Percentiles rank a stretch among this genome's conserved stretches.
phyloP scores from a whole-genome alignment of 768 basidiomycete species.

The Hebeloma cylindrosporum region DNA sequence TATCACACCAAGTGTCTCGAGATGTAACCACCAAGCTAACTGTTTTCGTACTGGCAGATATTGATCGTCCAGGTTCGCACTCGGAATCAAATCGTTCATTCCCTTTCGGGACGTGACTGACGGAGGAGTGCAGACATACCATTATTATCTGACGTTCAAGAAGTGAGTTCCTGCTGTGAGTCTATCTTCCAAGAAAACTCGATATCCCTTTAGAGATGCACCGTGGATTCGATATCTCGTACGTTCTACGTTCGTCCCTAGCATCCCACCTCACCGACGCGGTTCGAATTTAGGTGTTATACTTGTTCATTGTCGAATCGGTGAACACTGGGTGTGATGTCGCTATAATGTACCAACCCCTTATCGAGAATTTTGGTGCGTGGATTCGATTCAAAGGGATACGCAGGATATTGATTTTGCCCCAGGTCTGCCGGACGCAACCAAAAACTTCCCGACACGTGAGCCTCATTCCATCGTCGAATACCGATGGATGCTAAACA shows the following conservation, averaged over 20 bases:
- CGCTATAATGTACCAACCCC: conserved; percentile 46
- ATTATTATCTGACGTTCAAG: conserved; percentile 41
- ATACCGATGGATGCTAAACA: neutral
- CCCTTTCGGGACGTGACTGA: too few relatives aligned
- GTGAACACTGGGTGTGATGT: conserved; percentile 45
- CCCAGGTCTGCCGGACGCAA: conserved; percentile 33
- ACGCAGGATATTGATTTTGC: too few relatives aligned
- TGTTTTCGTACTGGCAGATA: neutral
- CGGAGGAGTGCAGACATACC: conserved; percentile 30
- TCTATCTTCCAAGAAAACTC: neutral
- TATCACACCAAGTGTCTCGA: conserved; percentile 8
- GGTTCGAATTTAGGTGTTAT: conserved; percentile 33
- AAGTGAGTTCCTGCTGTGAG: conserved; percentile 26
- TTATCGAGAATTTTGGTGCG: conserved; percentile 42
- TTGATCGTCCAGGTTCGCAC: conserved; percentile 35
- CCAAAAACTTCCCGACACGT: conserved; percentile 37
- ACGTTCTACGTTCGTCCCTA: conserved; percentile 1
- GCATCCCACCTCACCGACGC: neutral
- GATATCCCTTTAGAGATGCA: conserved; percentile 35
- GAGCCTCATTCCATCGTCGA: conserved; percentile 4
- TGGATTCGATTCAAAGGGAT: neutral
- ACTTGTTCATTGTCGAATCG: conserved; percentile 43
- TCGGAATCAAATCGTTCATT: too few relatives aligned
- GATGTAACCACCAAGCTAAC: neutral
- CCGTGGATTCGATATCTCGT: conserved; percentile 43